Evolutionary conservation across 73 alveolate species (phyloP).

Genomic region (Symbiodinium natans): DNA sequence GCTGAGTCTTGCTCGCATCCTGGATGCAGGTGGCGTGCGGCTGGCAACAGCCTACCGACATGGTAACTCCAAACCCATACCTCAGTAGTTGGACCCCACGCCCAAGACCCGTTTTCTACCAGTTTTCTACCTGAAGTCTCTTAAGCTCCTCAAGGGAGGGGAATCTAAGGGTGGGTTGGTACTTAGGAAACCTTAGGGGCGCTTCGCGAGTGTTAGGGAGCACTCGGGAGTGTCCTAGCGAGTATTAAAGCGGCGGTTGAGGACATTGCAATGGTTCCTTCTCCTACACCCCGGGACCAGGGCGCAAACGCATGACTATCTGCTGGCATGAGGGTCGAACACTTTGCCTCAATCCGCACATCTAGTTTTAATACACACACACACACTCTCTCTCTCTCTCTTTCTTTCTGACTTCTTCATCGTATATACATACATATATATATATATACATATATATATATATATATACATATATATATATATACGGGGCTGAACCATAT

Average conservation of each 20-base stretch:
- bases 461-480: too few relatives aligned
- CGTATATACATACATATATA: not conserved
- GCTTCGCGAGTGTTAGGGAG: too few relatives aligned
- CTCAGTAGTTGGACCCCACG: not conserved
- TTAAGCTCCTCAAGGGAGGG: too few relatives aligned
- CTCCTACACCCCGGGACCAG: not conserved
- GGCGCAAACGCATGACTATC: too few relatives aligned
- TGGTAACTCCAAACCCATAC: not conserved
- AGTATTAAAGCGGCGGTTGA: not conserved
- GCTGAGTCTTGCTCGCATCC: constrained; percentile 29
- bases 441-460: too few relatives aligned
- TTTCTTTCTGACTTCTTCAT: not conserved
- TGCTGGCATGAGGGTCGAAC: too few relatives aligned
- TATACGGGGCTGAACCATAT: not conserved
- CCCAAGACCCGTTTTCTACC: not conserved
- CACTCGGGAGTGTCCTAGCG: too few relatives aligned
- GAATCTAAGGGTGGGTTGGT: too few relatives aligned
- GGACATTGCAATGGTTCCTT: not conserved
- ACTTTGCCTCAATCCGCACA: too few relatives aligned
- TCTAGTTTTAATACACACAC: not conserved
- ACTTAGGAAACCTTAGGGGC: too few relatives aligned
- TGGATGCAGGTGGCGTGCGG: not conserved
- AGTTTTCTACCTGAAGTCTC: too few relatives aligned
- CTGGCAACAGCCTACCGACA: not conserved
- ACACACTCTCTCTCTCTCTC: not conserved